phyloP scores from a whole-genome alignment of 2,329 filamentous ascomycete genomes.

The Stachybotrys chartarum region DNA sequence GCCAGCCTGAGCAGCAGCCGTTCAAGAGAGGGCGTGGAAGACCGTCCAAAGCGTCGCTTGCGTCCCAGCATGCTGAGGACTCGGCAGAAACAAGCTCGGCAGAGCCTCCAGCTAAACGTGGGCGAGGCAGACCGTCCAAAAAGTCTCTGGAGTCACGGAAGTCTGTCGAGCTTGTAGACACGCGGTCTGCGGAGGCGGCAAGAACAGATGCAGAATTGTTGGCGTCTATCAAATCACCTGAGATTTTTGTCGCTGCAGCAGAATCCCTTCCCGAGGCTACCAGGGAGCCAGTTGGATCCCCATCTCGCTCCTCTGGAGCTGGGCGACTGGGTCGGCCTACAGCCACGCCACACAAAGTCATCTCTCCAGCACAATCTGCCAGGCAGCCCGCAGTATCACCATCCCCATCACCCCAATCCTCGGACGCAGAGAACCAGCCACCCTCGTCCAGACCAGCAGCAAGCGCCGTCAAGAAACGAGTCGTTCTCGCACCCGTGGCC shows the following conservation, averaged over 20 bases:
- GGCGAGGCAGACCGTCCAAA: slow-evolving; percentile 22
- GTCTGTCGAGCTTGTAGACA: slow-evolving; percentile 8
- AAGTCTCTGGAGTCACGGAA: slow-evolving; percentile 18
- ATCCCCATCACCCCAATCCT: slow-evolving; percentile 66
- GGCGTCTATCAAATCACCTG: slow-evolving; percentile 8
- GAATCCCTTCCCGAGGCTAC: not conserved
- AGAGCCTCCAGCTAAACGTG: slow-evolving; percentile 17
- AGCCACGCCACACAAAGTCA: slow-evolving; percentile 33
- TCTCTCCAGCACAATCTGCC: slow-evolving; percentile 39
- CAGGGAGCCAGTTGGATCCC: slow-evolving; percentile 7
- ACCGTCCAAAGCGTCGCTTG: slow-evolving; percentile 22
- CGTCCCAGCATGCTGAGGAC: slow-evolving; percentile 13
- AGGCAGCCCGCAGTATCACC: slow-evolving; percentile 51
- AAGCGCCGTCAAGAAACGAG: slow-evolving; percentile 35
- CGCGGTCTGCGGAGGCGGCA: slow-evolving; percentile 3
- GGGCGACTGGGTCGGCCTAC: slow-evolving; percentile 21
- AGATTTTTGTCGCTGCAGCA: slow-evolving; percentile 8
- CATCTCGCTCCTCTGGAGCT: slow-evolving; percentile 8
- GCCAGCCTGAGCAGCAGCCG: slow-evolving; percentile 8
- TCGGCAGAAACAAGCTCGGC: slow-evolving; percentile 11
- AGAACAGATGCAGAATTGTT: slow-evolving; percentile 6
- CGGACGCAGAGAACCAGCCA: slow-evolving; percentile 73
- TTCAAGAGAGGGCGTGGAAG: slow-evolving; percentile 21
- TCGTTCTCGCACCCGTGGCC: slow-evolving; percentile 37
- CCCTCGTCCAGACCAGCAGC: slow-evolving; percentile 57